phyloP scores from a whole-genome alignment of 2,329 filamentous ascomycete genomes.

The Fusarium dlaminii region DNA sequence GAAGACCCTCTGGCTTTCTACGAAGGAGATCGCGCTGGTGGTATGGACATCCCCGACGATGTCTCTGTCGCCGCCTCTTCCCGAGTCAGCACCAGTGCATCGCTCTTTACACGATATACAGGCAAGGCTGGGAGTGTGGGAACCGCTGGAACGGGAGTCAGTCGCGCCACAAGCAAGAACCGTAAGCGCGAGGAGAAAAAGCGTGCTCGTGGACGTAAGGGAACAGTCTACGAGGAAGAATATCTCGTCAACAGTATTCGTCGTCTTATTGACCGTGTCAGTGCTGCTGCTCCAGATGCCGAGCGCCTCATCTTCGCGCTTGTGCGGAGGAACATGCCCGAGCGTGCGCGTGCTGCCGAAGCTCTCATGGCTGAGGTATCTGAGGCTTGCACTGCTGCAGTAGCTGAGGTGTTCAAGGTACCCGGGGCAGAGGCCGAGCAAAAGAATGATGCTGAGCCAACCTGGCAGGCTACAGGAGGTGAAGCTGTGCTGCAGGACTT shows the following conservation, averaged over 20 bases:
- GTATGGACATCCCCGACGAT: conserved; percentile 85
- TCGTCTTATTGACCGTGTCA: conserved; percentile 83
- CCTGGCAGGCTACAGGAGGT: conserved; percentile 56
- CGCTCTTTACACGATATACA: conserved; percentile 92
- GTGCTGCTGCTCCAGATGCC: conserved; percentile 76
- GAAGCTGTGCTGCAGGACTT: conserved; percentile 64
- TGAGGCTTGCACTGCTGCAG: conserved; percentile 71
- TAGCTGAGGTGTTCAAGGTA: conserved; percentile 73
- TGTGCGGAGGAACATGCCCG: conserved; percentile 83
- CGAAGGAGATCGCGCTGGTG: conserved; percentile 75
- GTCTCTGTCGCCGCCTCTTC: conserved; percentile 87
- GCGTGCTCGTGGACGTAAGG: conserved; percentile 92
- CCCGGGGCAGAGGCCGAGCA: conserved; percentile 24
- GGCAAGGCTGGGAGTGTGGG: conserved; percentile 71
- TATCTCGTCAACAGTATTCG: conserved; percentile 91
- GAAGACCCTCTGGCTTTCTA: conserved; percentile 91
- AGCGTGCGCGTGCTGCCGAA: conserved; percentile 83
- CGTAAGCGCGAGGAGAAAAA: conserved; percentile 92
- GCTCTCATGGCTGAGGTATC: conserved; percentile 78
- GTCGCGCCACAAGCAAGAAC: conserved; percentile 86
- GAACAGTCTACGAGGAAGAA: conserved; percentile 97
- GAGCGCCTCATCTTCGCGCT: conserved; percentile 79
- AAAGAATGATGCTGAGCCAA: conserved; percentile 32
- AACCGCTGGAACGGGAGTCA: conserved; percentile 77
- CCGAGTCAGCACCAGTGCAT: conserved; percentile 82